Conservation (phyloP, 2,329 filamentous ascomycete genomes). For the Atkinsonella hypoxylon region DNA sequence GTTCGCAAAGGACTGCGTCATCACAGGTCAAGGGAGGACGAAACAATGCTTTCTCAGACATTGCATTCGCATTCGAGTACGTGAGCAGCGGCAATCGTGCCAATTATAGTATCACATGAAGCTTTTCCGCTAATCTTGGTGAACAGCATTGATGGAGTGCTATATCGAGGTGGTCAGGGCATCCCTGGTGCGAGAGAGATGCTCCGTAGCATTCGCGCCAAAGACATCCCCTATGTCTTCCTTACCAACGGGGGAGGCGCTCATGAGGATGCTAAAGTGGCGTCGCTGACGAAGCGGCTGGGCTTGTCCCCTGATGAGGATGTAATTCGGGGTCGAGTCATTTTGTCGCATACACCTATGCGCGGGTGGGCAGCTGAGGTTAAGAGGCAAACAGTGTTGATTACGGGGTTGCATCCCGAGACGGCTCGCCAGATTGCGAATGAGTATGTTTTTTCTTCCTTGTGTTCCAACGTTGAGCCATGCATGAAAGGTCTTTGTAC, state of each 20-base stretch:
- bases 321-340: slow-evolving; percentile 23
- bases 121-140: too few relatives aligned
- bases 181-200: slow-evolving; percentile 68
- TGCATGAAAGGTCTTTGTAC: not conserved
- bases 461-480: slow-evolving; percentile 11
- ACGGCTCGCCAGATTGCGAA: slow-evolving; percentile 64
- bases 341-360: slow-evolving; percentile 86
- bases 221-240: slow-evolving; percentile 81
- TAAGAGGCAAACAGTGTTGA: slow-evolving; percentile 47
- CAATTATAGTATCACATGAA: too few relatives aligned
- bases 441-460: slow-evolving; percentile 24
- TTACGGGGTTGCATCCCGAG: slow-evolving; percentile 58
- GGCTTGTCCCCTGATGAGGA: slow-evolving; percentile 20
- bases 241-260: slow-evolving; percentile 93
- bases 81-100: slow-evolving; percentile 4
- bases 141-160: slow-evolving; percentile 75
- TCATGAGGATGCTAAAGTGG: slow-evolving; percentile 43
- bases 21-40: slow-evolving; percentile 6
- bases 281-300: slow-evolving; percentile 22
- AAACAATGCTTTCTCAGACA: slow-evolving; percentile 18
- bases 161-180: slow-evolving; percentile 68
- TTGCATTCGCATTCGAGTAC: slow-evolving; percentile 27
- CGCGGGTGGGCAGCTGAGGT: slow-evolving; percentile 40
- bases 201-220: slow-evolving; percentile 57
- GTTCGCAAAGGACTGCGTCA: not conserved